These are phyloP conservation scores for Diaporthe sp. DNA, from an alignment of 2,329 filamentous ascomycete genomes.

Conservation along the genomic window DNA sequence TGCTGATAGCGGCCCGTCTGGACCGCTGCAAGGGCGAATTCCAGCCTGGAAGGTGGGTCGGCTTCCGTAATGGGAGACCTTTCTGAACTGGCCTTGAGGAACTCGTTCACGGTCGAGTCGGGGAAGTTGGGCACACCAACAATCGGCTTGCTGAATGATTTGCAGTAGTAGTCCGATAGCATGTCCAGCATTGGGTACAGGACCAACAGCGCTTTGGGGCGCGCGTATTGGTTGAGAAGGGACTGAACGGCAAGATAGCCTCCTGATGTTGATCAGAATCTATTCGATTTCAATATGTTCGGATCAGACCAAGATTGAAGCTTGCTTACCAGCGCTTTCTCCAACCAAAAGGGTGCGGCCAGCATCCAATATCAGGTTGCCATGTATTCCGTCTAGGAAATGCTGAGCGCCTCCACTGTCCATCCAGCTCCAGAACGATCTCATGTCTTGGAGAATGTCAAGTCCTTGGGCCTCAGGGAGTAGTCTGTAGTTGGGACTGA, in stretches of 20 bases:
- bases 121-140: not conserved
- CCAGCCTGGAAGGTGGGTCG: not conserved
- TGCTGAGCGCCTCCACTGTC: not conserved
- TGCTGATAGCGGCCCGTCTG: not conserved
- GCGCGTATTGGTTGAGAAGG: not conserved
- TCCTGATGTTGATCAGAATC: not conserved
- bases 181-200: not conserved
- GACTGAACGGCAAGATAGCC: not conserved
- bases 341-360: not conserved
- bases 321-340: not conserved
- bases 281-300: not conserved
- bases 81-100: not conserved
- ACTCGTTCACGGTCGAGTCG: not conserved
- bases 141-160: not conserved
- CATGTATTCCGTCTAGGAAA: not conserved
- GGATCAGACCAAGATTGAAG: not conserved
- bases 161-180: not conserved
- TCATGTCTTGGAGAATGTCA: not conserved
- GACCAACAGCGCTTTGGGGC: not conserved
- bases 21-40: not conserved
- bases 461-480: not conserved
- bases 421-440: not conserved
- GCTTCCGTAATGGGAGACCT: not conserved
- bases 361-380: not conserved
- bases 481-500: not conserved